Percentiles rank a stretch among this genome's conserved stretches.
phyloP scores from a whole-genome alignment of 2,329 filamentous ascomycete genomes.

The Colletotrichum agaves region DNA sequence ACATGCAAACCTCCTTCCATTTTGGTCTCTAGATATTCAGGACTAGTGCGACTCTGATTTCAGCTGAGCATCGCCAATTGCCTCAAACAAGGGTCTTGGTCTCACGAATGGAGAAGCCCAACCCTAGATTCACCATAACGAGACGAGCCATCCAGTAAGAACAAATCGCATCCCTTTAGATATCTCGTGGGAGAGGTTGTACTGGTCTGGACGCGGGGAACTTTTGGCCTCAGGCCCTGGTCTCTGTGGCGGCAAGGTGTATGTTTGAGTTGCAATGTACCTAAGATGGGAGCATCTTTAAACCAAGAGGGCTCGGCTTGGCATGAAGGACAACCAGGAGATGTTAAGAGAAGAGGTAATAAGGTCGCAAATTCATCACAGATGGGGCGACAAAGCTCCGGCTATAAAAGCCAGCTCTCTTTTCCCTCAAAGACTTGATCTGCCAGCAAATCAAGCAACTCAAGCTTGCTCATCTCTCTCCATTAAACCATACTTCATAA shows the following conservation, averaged over 20 bases:
- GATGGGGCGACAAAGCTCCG: background rate
- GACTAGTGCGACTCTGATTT: conserved; percentile 16
- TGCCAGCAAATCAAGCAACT: background rate
- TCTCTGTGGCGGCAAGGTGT: background rate
- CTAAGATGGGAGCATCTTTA: background rate
- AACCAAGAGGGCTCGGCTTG: fast-evolving
- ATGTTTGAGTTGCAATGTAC: background rate
- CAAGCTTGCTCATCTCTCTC: background rate
- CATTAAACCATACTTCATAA: background rate
- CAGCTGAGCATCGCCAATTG: background rate
- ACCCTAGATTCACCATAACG: background rate
- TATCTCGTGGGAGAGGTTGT: background rate
- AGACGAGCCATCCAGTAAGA: background rate
- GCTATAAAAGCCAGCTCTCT: conserved; percentile 5
- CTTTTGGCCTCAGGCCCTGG: background rate
- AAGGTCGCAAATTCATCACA: no score
- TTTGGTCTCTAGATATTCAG: background rate
- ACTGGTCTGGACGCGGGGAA: background rate
- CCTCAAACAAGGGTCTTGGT: background rate
- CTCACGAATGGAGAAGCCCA: background rate
- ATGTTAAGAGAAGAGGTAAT: fast-evolving
- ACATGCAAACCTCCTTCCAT: conserved; percentile 1
- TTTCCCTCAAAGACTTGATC: background rate
- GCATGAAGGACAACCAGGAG: no score
- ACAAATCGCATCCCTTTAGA: background rate